Evolutionary conservation across 352 stramenopile genomes (phyloP), one percentile per base, ranked within the genome.

Genomic region (Phytopythium sindhum): DNA sequence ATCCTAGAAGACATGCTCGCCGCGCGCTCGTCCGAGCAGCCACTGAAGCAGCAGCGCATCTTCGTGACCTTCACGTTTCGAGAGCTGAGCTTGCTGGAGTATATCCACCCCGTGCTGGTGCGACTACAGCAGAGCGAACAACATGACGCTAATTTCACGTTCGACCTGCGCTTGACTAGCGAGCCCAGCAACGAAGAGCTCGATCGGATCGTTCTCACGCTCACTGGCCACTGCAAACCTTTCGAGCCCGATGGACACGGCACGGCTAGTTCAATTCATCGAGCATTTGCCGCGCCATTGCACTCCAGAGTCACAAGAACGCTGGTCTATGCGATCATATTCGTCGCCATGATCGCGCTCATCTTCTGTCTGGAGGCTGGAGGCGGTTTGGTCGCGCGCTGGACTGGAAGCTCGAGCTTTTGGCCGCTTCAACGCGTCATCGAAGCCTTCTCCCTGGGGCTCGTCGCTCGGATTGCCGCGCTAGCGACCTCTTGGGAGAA

Each of bases 1-100:
- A 67, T 70, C 15, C 41, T 70, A 21, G 65, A 70, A 52, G 60
- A 70, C 19, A 60, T 69, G 41, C 48, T 73, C 2, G 37, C 55
- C 19, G 64, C 21, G 4, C n/a, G 35, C 9, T 24, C 15, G 3
- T 17, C 31, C 14, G n/a, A 21, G n/a, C n/a, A n/a, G 44, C 44
- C n/a, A 6, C 6, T 15, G 3, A 37, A 19, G 2, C 33, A 33
- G 23, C 57, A 65, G 28, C 50, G 35, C 11, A 35, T 69, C 17
- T 26, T 47, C 15, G 53, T 69, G 9, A 12, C 55, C n/a, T 69
- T 69, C 9, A 29, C 39, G 12, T 64, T 65, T 35, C 64, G 64
- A 39, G 64, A 69, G 44, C n/a, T 69, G 37, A 52, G 47, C 17
- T 41, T 69, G 44, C 37, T 69, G 4, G 51, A 69, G 52, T 17